Evolutionary conservation across 2,329 filamentous ascomycete species (phyloP), one percentile per base, ranked within the genome.

Genomic region (Aspergillus cejpii): DNA sequence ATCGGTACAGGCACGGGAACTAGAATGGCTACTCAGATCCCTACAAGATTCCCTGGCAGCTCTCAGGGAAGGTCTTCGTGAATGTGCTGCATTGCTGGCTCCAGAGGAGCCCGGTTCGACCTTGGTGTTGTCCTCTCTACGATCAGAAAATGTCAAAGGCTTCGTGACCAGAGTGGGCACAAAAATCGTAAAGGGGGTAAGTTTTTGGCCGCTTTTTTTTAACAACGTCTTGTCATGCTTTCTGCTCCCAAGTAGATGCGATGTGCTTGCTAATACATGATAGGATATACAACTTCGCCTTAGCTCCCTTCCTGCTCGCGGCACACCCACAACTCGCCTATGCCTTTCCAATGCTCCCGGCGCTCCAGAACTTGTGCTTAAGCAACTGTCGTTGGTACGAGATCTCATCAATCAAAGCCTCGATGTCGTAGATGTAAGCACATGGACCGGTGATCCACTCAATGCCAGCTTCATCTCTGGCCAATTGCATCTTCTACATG

Each of bases 81-180:
- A 96, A 68, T 96, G 90, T 69, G 87, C 89, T 55, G 81, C 84
- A 14, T 78, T 97, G 19, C 80, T 98, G 23, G 85, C 88, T 6
- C 89, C 91, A 1, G 78, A 84, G 51, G 88, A 94, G 61, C 83
- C 84, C 1, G 89, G 89, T 6, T 90, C 84, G 57, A 98, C 91
- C 1, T 79, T 98, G 21, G 90, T 92, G 23, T 77, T 98, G 54
- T 92, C 86, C 50, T 94, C 90, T 11, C 78, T 85, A 44, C 80
- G 90, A 44, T 91, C 87, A 44, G 92, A 98, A 71, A 81, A 79
- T 54, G 82, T 97, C 51, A 98, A 98, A 67, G 92, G 92, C 14
- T 87, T 88, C 57, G 80, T 97, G 48, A 97, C 91, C 1, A 81
- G 92, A 43, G 81, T 94, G 27, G 92, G 92, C 29, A 87, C 87